A percentile compares a stretch with the other conserved stretches of the same genome.
These are phyloP conservation scores for Orbilia quercus DNA, from an alignment of 2,329 filamentous ascomycete species.

Conservation along the genomic window DNA sequence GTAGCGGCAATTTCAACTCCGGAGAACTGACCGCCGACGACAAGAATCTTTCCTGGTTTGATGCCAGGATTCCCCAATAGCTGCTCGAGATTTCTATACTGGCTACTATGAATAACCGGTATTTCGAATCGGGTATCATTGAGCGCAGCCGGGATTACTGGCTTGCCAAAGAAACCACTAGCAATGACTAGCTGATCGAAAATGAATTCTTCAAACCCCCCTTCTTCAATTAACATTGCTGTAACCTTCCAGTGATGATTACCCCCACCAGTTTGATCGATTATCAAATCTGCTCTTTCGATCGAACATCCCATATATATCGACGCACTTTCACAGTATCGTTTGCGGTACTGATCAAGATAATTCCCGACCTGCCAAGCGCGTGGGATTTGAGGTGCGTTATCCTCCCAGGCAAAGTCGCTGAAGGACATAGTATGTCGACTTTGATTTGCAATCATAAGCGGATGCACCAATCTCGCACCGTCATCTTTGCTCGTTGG, in stretches of 20 bases:
- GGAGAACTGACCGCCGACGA: conserved; percentile 85
- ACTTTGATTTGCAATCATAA: conserved; percentile 80
- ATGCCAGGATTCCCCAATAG: conserved; percentile 65
- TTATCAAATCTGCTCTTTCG: conserved; percentile 63
- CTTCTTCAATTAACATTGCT: conserved; percentile 61
- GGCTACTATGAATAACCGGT: conserved; percentile 75
- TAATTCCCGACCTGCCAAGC: conserved; percentile 83
- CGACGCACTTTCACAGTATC: conserved; percentile 68
- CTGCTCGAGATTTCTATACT: conserved; percentile 70
- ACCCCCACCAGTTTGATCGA: conserved; percentile 10
- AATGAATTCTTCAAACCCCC: conserved; percentile 64
- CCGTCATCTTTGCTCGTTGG: conserved; percentile 68
- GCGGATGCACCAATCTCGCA: conserved; percentile 71
- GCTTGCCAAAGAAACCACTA: conserved; percentile 79
- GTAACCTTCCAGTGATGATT: conserved; percentile 65
- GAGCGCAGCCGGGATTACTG: conserved; percentile 67
- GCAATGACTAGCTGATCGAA: conserved; percentile 80
- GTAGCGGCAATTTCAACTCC: conserved; percentile 80
- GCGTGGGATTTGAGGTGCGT: conserved; percentile 74
- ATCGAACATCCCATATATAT: conserved; percentile 68
- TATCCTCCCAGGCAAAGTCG: conserved; percentile 76
- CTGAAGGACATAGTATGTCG: conserved; percentile 78
- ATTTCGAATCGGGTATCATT: conserved; percentile 62
- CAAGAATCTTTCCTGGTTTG: conserved; percentile 72
- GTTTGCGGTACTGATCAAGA: conserved; percentile 72